phyloP scores from a whole-genome alignment of 106 monocot species.

The Dendrobium huoshanense region DNA sequence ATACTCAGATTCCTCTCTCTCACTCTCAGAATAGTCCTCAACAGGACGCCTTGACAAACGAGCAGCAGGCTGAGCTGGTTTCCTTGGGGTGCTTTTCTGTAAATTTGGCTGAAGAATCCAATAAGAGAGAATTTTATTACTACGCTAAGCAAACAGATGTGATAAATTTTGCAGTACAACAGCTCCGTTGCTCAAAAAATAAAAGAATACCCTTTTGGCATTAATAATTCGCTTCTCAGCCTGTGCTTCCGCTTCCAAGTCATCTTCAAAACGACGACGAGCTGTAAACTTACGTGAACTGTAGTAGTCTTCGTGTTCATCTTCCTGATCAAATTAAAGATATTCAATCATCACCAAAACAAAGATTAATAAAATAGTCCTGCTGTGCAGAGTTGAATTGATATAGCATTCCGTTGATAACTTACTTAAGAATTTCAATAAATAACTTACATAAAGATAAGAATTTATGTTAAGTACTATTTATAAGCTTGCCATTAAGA shows the following conservation, averaged over 20 bases:
- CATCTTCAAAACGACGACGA: conserved; percentile 68
- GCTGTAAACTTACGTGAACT: conserved; percentile 45
- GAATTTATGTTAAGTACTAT: neutral
- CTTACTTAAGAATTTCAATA: neutral
- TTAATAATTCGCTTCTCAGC: conserved; percentile 82
- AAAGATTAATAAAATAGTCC: neutral
- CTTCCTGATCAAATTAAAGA: conserved; percentile 50
- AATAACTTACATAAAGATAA: neutral
- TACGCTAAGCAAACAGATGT: conserved; percentile 3
- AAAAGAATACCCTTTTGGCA: conserved; percentile 56
- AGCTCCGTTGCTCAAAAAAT: neutral
- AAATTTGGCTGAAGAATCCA: conserved; percentile 27
- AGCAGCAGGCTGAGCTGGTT: conserved; percentile 32
- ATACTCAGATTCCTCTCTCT: conserved; percentile 91
- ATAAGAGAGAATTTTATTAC: conserved; percentile 5
- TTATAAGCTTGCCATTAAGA: conserved; percentile 1
- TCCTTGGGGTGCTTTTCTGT: conserved; percentile 34
- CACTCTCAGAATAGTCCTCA: conserved; percentile 70
- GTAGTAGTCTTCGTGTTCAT: conserved; percentile 65
- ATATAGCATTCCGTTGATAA: neutral
- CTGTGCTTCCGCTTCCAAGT: conserved; percentile 71
- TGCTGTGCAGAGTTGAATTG: neutral
- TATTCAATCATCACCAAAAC: neutral
- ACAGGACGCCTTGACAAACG: conserved; percentile 41
- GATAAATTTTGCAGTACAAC: neutral